Percentiles rank a stretch among this genome's conserved stretches.
These are phyloP conservation scores for Stygiomarasmius scandens DNA, from an alignment of 1,284 basidiomycete genomes.

Conservation along the genomic window DNA sequence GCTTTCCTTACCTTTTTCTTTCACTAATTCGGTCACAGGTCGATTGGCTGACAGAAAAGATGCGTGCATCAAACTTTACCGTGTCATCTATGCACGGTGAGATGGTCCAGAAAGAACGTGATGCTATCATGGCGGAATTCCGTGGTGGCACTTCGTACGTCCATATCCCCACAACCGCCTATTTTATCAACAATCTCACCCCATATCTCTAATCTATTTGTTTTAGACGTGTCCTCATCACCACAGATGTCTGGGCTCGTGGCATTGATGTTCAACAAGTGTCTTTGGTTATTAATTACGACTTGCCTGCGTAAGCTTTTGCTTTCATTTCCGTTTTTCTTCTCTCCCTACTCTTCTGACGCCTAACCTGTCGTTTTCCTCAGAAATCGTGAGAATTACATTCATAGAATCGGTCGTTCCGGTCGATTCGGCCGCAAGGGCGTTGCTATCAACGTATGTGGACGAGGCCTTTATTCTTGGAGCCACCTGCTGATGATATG, in stretches of 20 bases:
- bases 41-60: slow-evolving; percentile 99
- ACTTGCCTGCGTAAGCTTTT: slow-evolving; percentile 79
- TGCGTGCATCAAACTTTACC: slow-evolving; percentile 96
- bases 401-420: slow-evolving; percentile 95
- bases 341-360: slow-evolving; percentile 13
- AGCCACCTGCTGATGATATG: not conserved
- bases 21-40: slow-evolving; percentile 55
- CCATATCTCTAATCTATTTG: slow-evolving; percentile 1
- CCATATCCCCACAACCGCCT: slow-evolving; percentile 12
- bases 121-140: slow-evolving; percentile 99
- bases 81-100: slow-evolving; percentile 98
- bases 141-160: slow-evolving; percentile 88
- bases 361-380: slow-evolving; percentile 14
- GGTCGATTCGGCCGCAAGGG: slow-evolving; percentile 96
- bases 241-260: slow-evolving; percentile 98
- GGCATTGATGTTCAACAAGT: slow-evolving; percentile 99
- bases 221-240: slow-evolving; percentile 87
- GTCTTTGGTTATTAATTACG: slow-evolving; percentile 97
- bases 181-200: slow-evolving; percentile 11
- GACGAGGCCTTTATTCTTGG: slow-evolving; percentile 7
- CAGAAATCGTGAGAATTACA: slow-evolving; percentile 97
- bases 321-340: slow-evolving; percentile 19
- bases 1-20: slow-evolving; percentile 3
- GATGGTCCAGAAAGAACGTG: slow-evolving; percentile 98
- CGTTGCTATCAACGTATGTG: slow-evolving; percentile 84